Conservation (phyloP, 2,329 filamentous ascomycete genomes). For the Zymoseptoria ardabiliae region DNA sequence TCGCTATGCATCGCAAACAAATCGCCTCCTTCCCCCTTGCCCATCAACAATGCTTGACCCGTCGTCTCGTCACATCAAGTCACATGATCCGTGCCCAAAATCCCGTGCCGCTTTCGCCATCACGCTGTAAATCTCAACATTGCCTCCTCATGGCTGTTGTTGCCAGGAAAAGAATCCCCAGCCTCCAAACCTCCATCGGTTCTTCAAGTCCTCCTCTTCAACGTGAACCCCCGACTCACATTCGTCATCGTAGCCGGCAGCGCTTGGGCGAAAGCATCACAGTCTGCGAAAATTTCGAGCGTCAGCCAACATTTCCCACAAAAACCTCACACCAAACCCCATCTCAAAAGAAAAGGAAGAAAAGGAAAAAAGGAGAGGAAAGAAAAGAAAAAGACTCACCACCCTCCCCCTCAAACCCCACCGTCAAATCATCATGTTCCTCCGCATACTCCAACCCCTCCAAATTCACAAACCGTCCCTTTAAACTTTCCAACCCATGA, state of each 20-base stretch:
- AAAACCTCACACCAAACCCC: conserved; percentile 30
- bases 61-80: too few species aligned
- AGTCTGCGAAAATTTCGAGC: conserved; percentile 30
- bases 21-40: too few species aligned
- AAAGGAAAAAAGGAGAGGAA: neutral
- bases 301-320: conserved; percentile 19
- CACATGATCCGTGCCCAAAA: too few species aligned
- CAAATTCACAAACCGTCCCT: conserved; percentile 70
- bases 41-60: too few species aligned
- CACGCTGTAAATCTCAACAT: too few species aligned
- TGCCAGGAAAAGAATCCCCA: too few species aligned
- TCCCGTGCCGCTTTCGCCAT: too few species aligned
- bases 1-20: too few species aligned
- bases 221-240: conserved; percentile 35
- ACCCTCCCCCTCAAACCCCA: conserved; percentile 70
- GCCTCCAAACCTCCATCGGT: neutral
- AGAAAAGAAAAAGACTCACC: conserved; percentile 20
- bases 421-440: conserved; percentile 85
- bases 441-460: conserved; percentile 84
- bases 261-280: conserved; percentile 39
- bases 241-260: conserved; percentile 37
- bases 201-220: conserved; percentile 31
- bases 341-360: conserved; percentile 17
- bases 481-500: conserved; percentile 19
- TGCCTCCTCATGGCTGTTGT: too few species aligned